Conservation (phyloP, 768 basidiomycete genomes). For the Hericium rajendrae region DNA sequence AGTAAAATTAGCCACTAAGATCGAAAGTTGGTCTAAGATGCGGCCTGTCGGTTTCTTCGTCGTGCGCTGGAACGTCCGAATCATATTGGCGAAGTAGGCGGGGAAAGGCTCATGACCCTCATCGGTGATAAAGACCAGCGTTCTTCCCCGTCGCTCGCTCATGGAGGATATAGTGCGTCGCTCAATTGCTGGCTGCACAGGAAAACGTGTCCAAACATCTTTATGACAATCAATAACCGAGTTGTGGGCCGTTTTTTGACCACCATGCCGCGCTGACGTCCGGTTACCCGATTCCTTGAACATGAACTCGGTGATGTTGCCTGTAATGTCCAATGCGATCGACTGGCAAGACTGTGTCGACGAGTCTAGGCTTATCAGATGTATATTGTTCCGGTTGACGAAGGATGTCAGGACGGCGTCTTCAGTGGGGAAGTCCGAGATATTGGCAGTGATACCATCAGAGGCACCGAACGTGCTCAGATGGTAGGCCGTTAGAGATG, state of each 20-base stretch:
- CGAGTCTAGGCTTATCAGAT: constrained; percentile 33
- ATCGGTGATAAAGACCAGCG: constrained; percentile 36
- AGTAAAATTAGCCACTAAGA: too few relatives aligned
- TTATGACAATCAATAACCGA: constrained; percentile 43
- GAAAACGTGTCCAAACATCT: constrained; percentile 56
- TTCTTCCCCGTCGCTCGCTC: constrained; percentile 22
- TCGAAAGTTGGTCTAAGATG: constrained; percentile 27
- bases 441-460: constrained; percentile 31
- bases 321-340: constrained; percentile 40
- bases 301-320: constrained; percentile 44
- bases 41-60: constrained; percentile 45
- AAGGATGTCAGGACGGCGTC: constrained; percentile 35
- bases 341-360: constrained; percentile 27
- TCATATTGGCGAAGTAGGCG: constrained; percentile 36
- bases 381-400: constrained; percentile 29
- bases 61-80: constrained; percentile 36
- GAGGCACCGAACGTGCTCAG: constrained; percentile 48
- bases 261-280: constrained; percentile 9
- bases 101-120: constrained; percentile 25
- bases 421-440: constrained; percentile 19
- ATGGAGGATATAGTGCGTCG: constrained; percentile 32
- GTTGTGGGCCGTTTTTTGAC: constrained; percentile 32
- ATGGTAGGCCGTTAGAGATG: constrained; percentile 34
- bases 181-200: constrained; percentile 44
- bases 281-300: constrained; percentile 32